Evolutionary conservation across 1,284 basidiomycete genomes (phyloP), one percentile per base, ranked within the genome.

Genomic region (Termitomyces sp.): DNA sequence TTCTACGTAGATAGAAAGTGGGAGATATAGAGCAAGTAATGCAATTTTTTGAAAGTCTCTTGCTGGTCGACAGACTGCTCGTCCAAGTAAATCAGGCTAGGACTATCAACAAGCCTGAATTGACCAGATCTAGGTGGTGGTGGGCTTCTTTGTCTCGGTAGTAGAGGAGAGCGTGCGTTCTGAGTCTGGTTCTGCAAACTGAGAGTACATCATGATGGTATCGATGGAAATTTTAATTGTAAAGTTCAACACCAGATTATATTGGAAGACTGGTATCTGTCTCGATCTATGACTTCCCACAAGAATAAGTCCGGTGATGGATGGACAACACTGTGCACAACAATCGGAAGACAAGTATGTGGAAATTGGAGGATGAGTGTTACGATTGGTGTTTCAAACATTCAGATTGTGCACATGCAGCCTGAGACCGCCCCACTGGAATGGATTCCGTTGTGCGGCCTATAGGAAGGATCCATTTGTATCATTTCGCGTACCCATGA

Each of bases 1-100:
- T 62, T 63, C 59, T 62, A 62, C 5, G 61, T 62, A 1, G 61
- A 62, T 21, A 64, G 50, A 37, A 62, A 59, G 31, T 64, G 62
- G 6, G 62, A 64, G 28, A 59, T 28, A 39, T 60, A 62, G 10
- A 62, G 54, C 16, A 52, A 24, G 10, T 41, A 40, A 21, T 37
- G 34, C 11, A 46, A 21, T 14, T 37, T 46, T 11, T 13, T 18
- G 3, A 16, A 5, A 37, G 45, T 24, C 11, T 37, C 24, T 18
- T 33, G n/a, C 28, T 30, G 28, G 13, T n/a, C 14, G 7, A n/a
- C 16, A 26, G n/a, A 8, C 18, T n/a, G 31, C n/a, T 5, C 16
- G 26, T 37, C 34, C 6, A n/a, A 28, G 4, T 35, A 13, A n/a
- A 35, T 10, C 24, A 35, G 45, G 16, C 16, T 37, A 10, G 33